These are phyloP conservation scores for Durio zibethinus DNA, from an alignment of 345 rosid genomes.

Conservation along the genomic window DNA sequence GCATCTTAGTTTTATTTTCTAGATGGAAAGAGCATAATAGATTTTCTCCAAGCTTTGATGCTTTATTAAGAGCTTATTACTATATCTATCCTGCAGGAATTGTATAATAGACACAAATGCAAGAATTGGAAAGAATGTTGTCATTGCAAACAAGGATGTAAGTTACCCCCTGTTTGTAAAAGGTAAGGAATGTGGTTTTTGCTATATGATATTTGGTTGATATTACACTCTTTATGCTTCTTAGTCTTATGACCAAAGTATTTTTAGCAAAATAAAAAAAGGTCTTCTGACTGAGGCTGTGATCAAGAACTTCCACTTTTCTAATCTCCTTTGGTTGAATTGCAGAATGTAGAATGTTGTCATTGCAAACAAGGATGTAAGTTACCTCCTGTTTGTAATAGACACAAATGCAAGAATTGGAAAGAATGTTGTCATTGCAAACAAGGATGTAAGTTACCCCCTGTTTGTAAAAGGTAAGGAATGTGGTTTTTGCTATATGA, in stretches of 20 bases:
- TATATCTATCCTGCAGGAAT: slow-evolving; percentile 42
- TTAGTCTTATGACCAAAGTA: not conserved
- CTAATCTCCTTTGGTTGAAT: not conserved
- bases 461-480: not conserved
- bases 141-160: slow-evolving; percentile 73
- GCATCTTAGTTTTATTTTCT: not conserved
- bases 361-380: too few relatives aligned
- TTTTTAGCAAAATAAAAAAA: too few relatives aligned
- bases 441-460: slow-evolving; percentile 60
- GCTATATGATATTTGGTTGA: not conserved
- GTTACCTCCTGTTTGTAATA: too few relatives aligned
- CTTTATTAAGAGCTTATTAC: not conserved
- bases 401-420: slow-evolving; percentile 83
- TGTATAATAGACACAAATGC: slow-evolving; percentile 83
- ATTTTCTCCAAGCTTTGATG: not conserved
- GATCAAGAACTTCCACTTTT: too few relatives aligned
- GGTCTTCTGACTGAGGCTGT: too few relatives aligned
- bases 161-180: slow-evolving; percentile 18
- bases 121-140: slow-evolving; percentile 66
- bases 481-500: not conserved
- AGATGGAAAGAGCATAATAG: too few relatives aligned
- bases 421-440: slow-evolving; percentile 62
- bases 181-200: not conserved
- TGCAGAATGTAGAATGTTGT: slow-evolving; percentile 75
- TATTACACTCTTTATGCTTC: not conserved